A percentile compares a stretch with the other conserved stretches of the same genome.
Evolutionary conservation across 441 rosid species (phyloP).

Genomic region (Croton setiger): DNA sequence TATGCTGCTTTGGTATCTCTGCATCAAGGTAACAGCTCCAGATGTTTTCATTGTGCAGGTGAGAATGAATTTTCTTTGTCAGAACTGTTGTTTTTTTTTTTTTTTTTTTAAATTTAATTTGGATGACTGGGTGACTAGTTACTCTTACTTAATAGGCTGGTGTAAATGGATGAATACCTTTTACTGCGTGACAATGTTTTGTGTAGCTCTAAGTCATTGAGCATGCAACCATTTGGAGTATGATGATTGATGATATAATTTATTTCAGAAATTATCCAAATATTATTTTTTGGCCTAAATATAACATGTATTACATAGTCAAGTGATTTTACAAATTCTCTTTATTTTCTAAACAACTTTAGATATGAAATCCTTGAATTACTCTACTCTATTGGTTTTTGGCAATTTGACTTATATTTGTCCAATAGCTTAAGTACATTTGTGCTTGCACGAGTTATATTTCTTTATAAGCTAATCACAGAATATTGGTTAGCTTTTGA

Average conservation of each 20-base stretch:
- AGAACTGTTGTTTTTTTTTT: neutral
- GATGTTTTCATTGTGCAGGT: conserved; percentile 95
- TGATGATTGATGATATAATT: neutral
- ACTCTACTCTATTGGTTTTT: neutral
- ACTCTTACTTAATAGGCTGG: neutral
- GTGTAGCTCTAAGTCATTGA: neutral
- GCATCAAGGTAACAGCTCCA: conserved; percentile 65
- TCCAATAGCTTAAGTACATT: neutral
- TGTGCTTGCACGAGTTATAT: neutral
- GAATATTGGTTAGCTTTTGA: neutral
- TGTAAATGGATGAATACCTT: neutral
- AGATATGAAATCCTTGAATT: neutral
- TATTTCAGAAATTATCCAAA: neutral
- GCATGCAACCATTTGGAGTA: neutral
- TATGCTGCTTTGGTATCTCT: conserved; percentile 81
- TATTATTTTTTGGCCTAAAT: neutral
- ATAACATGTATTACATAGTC: neutral
- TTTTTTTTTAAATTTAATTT: neutral
- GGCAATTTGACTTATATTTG: neutral
- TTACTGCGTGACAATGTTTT: neutral
- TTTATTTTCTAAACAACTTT: neutral
- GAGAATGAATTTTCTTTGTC: conserved; percentile 13
- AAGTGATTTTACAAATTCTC: neutral
- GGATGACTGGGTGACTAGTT: neutral
- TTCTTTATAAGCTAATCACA: neutral